Evolutionary conservation across 192 early-diverging fungal species (phyloP).

Genomic region (Lobosporangium transversale): DNA sequence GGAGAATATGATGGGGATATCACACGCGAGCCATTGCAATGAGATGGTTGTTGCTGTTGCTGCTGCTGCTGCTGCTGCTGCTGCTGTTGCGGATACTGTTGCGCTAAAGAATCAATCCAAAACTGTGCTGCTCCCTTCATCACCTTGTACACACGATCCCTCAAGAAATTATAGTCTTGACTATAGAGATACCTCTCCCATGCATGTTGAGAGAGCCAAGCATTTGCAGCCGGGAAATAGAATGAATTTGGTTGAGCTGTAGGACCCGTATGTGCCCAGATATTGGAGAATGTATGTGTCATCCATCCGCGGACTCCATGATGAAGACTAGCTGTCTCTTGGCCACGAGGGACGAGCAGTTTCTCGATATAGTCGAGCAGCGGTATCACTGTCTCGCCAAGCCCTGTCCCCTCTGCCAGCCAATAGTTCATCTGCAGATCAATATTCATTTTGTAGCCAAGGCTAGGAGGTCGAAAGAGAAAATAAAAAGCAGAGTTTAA

Average conservation of each 20-base stretch:
- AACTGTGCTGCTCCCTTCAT: constrained; percentile 50
- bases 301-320: constrained; percentile 46
- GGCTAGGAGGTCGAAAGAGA: constrained; percentile 15
- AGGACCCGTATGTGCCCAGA: constrained; percentile 51
- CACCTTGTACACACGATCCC: constrained; percentile 43
- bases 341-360: constrained; percentile 34
- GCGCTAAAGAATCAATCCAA: constrained; percentile 35
- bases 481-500: not conserved
- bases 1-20: constrained; percentile 39
- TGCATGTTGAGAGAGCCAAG: constrained; percentile 49
- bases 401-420: constrained; percentile 40
- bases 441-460: constrained; percentile 41
- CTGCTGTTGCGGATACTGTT: not conserved
- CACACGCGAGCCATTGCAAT: constrained; percentile 1
- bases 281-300: constrained; percentile 38
- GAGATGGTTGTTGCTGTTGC: not conserved
- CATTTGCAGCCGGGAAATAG: constrained; percentile 42
- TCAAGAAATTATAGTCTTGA: constrained; percentile 34
- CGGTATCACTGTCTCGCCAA: constrained; percentile 46
- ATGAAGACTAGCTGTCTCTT: constrained; percentile 40
- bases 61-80: not conserved
- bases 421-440: constrained; percentile 51
- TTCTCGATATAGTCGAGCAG: constrained; percentile 51
- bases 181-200: constrained; percentile 44
- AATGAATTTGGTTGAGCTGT: constrained; percentile 24